phyloP scores from a whole-genome alignment of 495 filamentous ascomycete genomes.

The Tuber calosporum region DNA sequence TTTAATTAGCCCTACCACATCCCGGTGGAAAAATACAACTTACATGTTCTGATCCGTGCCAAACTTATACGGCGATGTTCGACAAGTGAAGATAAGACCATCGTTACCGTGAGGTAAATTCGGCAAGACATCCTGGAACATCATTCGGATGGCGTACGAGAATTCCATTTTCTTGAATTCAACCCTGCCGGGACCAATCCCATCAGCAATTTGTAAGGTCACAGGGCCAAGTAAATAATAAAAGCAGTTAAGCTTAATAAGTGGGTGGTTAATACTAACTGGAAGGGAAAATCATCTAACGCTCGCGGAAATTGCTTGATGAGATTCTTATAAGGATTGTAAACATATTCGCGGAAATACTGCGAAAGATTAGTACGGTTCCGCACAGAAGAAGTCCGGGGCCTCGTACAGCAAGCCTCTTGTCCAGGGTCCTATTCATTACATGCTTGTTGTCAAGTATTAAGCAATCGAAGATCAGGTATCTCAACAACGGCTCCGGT shows the following conservation, averaged over 20 bases:
- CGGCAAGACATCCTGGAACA: constrained; percentile 80
- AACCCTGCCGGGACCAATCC: constrained; percentile 45
- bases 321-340: constrained; percentile 68
- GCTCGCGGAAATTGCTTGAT: constrained; percentile 64
- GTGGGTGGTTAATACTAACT: constrained; percentile 21
- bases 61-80: constrained; percentile 70
- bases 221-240: neutral
- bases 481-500: constrained; percentile 62
- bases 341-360: constrained; percentile 71
- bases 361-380: constrained; percentile 22
- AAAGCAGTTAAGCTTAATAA: neutral
- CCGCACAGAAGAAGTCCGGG: neutral
- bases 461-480: constrained; percentile 88
- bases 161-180: constrained; percentile 82
- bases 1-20: neutral
- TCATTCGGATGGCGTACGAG: constrained; percentile 79
- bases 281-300: constrained; percentile 62
- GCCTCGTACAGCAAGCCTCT: constrained; percentile 57
- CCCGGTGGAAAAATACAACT: neutral
- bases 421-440: constrained; percentile 74
- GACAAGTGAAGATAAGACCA: constrained; percentile 92
- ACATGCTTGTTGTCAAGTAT: constrained; percentile 67
- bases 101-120: constrained; percentile 85
- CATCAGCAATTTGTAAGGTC: constrained; percentile 16
- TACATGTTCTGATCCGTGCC: constrained; percentile 62